Evolutionary conservation across 2,329 filamentous ascomycete species (phyloP).

Genomic region (Penicillium paneum): DNA sequence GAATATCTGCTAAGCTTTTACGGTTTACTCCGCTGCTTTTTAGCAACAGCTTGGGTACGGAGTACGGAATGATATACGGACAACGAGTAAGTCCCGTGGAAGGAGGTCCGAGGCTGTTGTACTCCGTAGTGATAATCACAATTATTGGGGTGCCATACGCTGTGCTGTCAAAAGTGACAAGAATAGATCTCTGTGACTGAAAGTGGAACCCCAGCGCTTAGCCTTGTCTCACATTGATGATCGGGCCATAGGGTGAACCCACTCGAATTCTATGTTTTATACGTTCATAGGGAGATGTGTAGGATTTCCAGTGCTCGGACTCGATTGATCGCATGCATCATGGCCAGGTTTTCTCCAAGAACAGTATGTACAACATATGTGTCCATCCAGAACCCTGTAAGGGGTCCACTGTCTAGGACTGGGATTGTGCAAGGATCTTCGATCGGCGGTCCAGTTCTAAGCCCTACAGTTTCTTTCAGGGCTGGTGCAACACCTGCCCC

Average conservation of each 20-base stretch:
- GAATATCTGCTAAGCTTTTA: background rate
- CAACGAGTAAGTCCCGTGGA: background rate
- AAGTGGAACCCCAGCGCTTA: slow-evolving; percentile 7
- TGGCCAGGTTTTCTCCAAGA: background rate
- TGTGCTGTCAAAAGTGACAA: background rate
- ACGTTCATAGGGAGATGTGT: background rate
- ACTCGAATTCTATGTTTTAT: background rate
- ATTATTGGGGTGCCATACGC: background rate
- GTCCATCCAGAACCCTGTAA: slow-evolving; percentile 9
- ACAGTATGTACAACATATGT: background rate
- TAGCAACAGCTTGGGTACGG: background rate
- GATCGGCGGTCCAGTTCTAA: slow-evolving; percentile 11
- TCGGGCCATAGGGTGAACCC: background rate
- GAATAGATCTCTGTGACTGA: slow-evolving; percentile 4
- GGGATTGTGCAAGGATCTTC: slow-evolving; percentile 1
- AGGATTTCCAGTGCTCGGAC: background rate
- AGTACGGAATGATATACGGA: background rate
- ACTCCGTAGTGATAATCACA: background rate
- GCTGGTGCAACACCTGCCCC: background rate
- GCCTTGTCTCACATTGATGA: slow-evolving; percentile 23
- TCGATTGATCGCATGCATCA: background rate
- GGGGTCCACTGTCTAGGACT: slow-evolving; percentile 15
- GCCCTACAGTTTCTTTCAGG: background rate
- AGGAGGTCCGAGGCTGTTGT: background rate
- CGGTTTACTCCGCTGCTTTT: background rate